Percentiles rank a stretch among this genome's conserved stretches.
These are phyloP conservation scores for Diaporthe sp. DNA, from an alignment of 2,329 filamentous ascomycete species.

Conservation along the genomic window DNA sequence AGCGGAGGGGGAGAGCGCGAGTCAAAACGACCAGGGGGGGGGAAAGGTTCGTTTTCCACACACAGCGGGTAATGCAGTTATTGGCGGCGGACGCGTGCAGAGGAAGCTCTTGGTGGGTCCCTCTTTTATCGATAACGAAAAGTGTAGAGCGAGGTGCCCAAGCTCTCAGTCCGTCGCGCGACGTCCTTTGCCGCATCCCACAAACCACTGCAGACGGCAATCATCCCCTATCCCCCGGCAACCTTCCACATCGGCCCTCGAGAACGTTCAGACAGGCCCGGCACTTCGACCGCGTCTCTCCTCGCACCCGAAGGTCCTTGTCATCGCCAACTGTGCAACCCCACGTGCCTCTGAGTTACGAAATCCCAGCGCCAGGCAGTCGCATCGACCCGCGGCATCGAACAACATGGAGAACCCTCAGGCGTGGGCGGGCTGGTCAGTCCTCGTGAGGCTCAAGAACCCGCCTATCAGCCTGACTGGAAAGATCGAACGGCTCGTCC, in stretches of 20 bases:
- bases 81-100: background rate
- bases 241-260: slow-evolving; percentile 12
- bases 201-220: slow-evolving; percentile 8
- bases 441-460: slow-evolving; percentile 39
- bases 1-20: no score
- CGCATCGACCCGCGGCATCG: slow-evolving; percentile 7
- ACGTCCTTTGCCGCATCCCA: slow-evolving; percentile 29
- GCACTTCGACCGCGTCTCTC: background rate
- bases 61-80: background rate
- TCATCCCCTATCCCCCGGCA: slow-evolving; percentile 11
- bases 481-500: slow-evolving; percentile 39
- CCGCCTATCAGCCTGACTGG: slow-evolving; percentile 39
- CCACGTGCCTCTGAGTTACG: slow-evolving; percentile 7
- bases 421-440: slow-evolving; percentile 36
- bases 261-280: slow-evolving; percentile 19
- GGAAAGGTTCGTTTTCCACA: no score
- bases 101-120: slow-evolving; percentile 29
- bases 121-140: slow-evolving; percentile 41
- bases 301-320: background rate
- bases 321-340: background rate
- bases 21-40: no score
- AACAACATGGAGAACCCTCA: slow-evolving; percentile 30
- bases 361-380: slow-evolving; percentile 8
- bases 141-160: slow-evolving; percentile 32
- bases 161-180: slow-evolving; percentile 30